Conservation (phyloP, 2,329 filamentous ascomycete species). For the Botrytis deweyae region DNA sequence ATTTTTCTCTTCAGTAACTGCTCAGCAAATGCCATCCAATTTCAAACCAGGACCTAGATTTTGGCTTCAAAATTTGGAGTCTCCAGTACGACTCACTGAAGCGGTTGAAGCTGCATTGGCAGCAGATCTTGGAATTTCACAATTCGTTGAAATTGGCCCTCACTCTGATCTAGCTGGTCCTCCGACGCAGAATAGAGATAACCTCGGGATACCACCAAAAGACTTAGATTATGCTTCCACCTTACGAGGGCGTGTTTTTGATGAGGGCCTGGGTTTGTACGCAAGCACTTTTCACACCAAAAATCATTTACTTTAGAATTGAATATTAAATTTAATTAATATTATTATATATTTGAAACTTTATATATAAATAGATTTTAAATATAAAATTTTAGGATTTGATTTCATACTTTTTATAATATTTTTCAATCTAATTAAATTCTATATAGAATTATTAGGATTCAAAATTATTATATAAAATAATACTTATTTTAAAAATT, state of each 20-base stretch:
- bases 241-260: background rate
- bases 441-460: too few species aligned
- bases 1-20: slow-evolving; percentile 13
- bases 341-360: too few species aligned
- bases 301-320: too few species aligned
- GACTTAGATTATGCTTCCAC: slow-evolving; percentile 38
- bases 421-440: too few species aligned
- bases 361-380: too few species aligned
- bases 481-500: too few species aligned
- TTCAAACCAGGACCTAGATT: slow-evolving; percentile 16
- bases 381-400: too few species aligned
- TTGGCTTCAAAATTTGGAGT: slow-evolving; percentile 25
- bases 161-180: slow-evolving; percentile 25
- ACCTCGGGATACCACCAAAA: background rate
- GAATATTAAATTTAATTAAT: too few species aligned
- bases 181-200: slow-evolving; percentile 22
- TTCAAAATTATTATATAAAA: too few species aligned
- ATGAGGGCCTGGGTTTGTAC: too few species aligned
- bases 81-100: slow-evolving; percentile 24
- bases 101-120: slow-evolving; percentile 10
- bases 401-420: too few species aligned
- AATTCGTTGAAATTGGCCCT: slow-evolving; percentile 27
- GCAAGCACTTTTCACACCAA: too few species aligned
- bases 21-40: background rate
- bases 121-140: background rate